Conservation (phyloP, 148 eudicot species). For the Vaccinium myrtillus region DNA sequence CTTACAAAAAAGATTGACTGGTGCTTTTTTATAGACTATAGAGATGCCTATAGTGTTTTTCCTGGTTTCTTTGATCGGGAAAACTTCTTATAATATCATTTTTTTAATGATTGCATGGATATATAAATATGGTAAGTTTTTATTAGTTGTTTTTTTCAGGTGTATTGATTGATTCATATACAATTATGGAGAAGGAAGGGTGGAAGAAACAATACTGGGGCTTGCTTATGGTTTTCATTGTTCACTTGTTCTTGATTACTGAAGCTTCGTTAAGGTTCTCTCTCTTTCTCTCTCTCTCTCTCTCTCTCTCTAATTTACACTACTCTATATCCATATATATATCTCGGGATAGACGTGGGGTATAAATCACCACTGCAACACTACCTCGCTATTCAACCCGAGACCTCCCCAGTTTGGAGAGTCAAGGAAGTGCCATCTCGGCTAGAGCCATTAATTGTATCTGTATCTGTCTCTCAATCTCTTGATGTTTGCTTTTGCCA, state of each 20-base stretch:
- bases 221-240: background rate
- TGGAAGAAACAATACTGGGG: background rate
- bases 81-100: too few species aligned
- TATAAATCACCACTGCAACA: background rate
- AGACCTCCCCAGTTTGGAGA: too few species aligned
- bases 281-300: too few species aligned
- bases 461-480: background rate
- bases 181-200: conserved; percentile 14
- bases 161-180: background rate
- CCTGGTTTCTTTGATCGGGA: background rate
- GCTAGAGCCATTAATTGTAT: background rate
- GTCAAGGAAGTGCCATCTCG: too few species aligned
- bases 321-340: too few species aligned
- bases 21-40: background rate
- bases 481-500: background rate
- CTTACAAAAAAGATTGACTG: background rate
- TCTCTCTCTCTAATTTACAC: background rate
- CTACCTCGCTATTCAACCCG: background rate
- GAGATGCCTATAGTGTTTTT: background rate
- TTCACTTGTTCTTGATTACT: background rate
- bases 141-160: background rate
- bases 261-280: background rate
- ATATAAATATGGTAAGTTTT: background rate
- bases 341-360: background rate
- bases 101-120: background rate